Percentiles rank a stretch among this genome's conserved stretches.
These are phyloP conservation scores for Coleophoma eucalyptorum DNA, from an alignment of 2,329 filamentous ascomycete species.

Conservation along the genomic window DNA sequence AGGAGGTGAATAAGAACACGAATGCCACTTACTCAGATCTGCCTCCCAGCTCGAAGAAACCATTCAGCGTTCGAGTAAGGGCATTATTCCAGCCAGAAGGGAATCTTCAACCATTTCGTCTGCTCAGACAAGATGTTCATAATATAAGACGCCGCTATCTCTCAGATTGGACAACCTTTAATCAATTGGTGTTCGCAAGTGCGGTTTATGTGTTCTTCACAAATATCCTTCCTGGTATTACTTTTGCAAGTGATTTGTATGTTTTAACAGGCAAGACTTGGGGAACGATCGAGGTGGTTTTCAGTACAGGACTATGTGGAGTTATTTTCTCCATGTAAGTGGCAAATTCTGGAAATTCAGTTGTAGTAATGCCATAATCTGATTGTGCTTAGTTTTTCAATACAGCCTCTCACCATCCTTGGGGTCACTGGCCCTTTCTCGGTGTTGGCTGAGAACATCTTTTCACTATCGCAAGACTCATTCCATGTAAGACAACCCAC, in stretches of 20 bases:
- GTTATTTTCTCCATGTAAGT: slow-evolving; percentile 56
- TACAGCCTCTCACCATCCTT: slow-evolving; percentile 61
- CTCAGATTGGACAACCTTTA: slow-evolving; percentile 56
- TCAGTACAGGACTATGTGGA: slow-evolving; percentile 62
- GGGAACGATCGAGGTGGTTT: slow-evolving; percentile 65
- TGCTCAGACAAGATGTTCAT: slow-evolving; percentile 43
- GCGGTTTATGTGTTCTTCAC: slow-evolving; percentile 66
- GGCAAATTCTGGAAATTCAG: slow-evolving; percentile 10
- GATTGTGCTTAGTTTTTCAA: slow-evolving; percentile 37
- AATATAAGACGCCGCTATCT: slow-evolving; percentile 43
- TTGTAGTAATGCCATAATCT: neutral
- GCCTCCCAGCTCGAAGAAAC: slow-evolving; percentile 1
- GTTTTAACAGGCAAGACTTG: slow-evolving; percentile 58
- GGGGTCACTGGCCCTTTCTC: slow-evolving; percentile 65
- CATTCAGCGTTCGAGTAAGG: slow-evolving; percentile 5
- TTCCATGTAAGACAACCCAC: slow-evolving; percentile 41
- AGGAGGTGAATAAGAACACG: neutral
- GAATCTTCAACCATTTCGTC: slow-evolving; percentile 46
- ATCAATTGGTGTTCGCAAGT: slow-evolving; percentile 60
- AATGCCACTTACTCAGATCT: slow-evolving; percentile 1
- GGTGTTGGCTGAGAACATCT: slow-evolving; percentile 64
- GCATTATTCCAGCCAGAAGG: slow-evolving; percentile 30
- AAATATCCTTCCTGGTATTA: slow-evolving; percentile 63
- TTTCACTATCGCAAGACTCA: slow-evolving; percentile 48
- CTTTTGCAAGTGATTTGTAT: slow-evolving; percentile 62